These are phyloP conservation scores for Rasamsonia emersonii DNA, from an alignment of 2,329 filamentous ascomycete species.

Conservation along the genomic window DNA sequence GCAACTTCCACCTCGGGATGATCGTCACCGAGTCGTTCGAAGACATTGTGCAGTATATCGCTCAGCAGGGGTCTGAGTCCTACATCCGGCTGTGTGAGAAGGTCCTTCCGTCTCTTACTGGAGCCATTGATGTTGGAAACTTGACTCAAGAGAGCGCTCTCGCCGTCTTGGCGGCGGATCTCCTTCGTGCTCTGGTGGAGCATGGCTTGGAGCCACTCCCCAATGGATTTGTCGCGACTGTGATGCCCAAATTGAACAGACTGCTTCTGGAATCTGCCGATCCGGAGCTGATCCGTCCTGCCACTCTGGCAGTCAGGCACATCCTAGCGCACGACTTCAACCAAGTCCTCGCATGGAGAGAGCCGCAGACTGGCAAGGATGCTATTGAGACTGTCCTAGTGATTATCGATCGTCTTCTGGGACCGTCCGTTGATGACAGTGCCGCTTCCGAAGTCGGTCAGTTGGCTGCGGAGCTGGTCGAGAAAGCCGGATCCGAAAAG, in stretches of 20 bases:
- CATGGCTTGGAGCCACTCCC: conserved; percentile 80
- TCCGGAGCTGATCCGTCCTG: conserved; percentile 77
- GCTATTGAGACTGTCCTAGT: conserved; percentile 82
- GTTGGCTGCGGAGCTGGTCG: conserved; percentile 86
- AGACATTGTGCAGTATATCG: conserved; percentile 64
- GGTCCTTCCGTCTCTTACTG: conserved; percentile 77
- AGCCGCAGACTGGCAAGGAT: conserved; percentile 64
- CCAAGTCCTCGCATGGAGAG: conserved; percentile 80
- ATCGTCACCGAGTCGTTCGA: conserved; percentile 87
- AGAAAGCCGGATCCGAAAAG: conserved; percentile 85
- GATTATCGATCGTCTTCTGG: conserved; percentile 85
- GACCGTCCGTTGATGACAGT: conserved; percentile 78
- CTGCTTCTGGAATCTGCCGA: conserved; percentile 78
- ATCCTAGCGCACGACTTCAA: conserved; percentile 84
- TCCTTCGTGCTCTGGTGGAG: conserved; percentile 72
- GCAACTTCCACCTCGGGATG: conserved; percentile 84
- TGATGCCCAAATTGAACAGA: conserved; percentile 77
- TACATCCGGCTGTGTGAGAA: conserved; percentile 76
- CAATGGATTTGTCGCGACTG: conserved; percentile 71
- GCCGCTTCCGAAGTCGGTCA: conserved; percentile 94
- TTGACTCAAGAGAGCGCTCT: conserved; percentile 72
- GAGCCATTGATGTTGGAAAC: conserved; percentile 79
- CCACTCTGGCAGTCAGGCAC: conserved; percentile 77
- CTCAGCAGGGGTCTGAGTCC: conserved; percentile 54
- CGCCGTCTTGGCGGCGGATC: conserved; percentile 76